A percentile compares a stretch with the other conserved stretches of the same genome.
Evolutionary conservation across 139 green algal species (phyloP).

Genomic region (Tetradesmus obliquus): DNA sequence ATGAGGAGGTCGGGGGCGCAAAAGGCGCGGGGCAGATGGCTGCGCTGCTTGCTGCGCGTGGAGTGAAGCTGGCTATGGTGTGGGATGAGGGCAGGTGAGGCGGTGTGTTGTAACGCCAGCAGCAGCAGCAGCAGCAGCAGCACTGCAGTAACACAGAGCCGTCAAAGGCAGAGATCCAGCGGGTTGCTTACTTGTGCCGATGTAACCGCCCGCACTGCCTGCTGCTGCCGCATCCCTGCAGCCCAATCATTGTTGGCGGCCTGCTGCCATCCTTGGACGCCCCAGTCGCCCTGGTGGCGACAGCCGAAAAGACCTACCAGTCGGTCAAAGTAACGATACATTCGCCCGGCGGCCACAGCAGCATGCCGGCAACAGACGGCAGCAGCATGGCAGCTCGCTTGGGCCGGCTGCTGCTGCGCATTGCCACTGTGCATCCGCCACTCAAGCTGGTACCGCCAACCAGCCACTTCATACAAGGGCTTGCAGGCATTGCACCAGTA

Average conservation of each 20-base stretch:
- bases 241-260: not conserved
- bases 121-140: too few relatives aligned
- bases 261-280: not conserved
- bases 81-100: conserved; percentile 67
- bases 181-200: too few relatives aligned
- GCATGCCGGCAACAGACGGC: conserved; percentile 1
- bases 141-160: too few relatives aligned
- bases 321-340: conserved; percentile 36
- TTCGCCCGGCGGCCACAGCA: not conserved
- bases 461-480: not conserved
- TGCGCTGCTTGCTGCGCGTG: not conserved
- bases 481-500: not conserved
- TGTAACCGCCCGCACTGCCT: not conserved
- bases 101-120: too few relatives aligned
- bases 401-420: not conserved
- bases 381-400: not conserved
- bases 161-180: too few relatives aligned
- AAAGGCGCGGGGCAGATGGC: conserved; percentile 59
- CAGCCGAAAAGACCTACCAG: conserved; percentile 68
- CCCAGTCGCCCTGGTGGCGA: conserved; percentile 66
- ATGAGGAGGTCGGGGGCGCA: conserved; percentile 81
- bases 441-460: conserved; percentile 1
- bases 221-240: not conserved
- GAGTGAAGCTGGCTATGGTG: conserved; percentile 56
- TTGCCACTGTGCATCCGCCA: not conserved